A percentile compares a stretch with the other conserved stretches of the same genome.
Conservation (phyloP, 2,329 filamentous ascomycete genomes). For the Didymella lethalis region DNA sequence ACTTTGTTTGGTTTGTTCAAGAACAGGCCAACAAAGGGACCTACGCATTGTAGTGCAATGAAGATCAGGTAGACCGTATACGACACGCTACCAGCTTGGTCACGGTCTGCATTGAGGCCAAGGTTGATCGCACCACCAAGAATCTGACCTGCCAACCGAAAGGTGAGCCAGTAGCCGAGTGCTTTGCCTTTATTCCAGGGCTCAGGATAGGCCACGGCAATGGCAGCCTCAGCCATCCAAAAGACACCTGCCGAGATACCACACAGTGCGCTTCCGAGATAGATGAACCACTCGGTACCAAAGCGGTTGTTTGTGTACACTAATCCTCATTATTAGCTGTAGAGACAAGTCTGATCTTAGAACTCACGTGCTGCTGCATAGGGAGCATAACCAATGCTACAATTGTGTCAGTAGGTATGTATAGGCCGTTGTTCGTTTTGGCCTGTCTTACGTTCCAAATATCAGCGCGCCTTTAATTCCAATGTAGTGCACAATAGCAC, state of each 20-base stretch:
- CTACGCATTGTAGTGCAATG: constrained; percentile 72
- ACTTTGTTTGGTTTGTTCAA: constrained; percentile 69
- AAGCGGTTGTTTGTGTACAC: constrained; percentile 75
- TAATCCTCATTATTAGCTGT: background rate
- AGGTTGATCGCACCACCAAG: constrained; percentile 76
- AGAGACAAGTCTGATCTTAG: accelerated
- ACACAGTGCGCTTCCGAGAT: constrained; percentile 73
- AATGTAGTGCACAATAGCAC: constrained; percentile 69
- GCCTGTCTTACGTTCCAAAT: constrained; percentile 66
- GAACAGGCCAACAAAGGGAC: constrained; percentile 70
- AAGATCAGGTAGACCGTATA: constrained; percentile 75
- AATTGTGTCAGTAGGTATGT: background rate
- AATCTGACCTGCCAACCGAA: constrained; percentile 70
- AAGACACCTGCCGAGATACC: constrained; percentile 76
- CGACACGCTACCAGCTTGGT: constrained; percentile 69
- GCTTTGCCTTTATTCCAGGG: constrained; percentile 57
- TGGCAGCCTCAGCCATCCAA: constrained; percentile 78
- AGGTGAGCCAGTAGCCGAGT: constrained; percentile 73
- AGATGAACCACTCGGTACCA: constrained; percentile 71
- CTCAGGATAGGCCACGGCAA: constrained; percentile 76
- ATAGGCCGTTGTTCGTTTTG: background rate
- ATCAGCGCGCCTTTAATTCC: constrained; percentile 76
- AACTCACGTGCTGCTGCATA: constrained; percentile 67
- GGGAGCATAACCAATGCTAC: constrained; percentile 70
- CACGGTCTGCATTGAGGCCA: constrained; percentile 67